Evolutionary conservation across 495 filamentous ascomycete species (phyloP).

Genomic region (Glarea lozoyensis): DNA sequence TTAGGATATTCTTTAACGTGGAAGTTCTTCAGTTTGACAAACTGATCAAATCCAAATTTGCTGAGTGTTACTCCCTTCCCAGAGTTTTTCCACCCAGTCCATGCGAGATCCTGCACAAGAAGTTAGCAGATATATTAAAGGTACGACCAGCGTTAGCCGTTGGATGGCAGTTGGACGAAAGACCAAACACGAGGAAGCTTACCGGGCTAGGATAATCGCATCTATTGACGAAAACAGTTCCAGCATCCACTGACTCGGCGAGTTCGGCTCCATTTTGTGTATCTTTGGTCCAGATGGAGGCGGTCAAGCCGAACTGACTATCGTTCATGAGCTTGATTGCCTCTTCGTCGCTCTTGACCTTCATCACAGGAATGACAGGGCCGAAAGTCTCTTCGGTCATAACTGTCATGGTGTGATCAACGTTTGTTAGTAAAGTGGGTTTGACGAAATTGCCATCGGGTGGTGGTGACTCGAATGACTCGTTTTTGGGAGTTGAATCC

Average conservation of each 20-base stretch:
- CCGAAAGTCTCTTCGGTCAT: slow-evolving; percentile 98
- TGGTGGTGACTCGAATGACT: slow-evolving; percentile 59
- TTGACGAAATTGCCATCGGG: slow-evolving; percentile 74
- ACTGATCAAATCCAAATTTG: slow-evolving; percentile 86
- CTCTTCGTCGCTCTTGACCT: slow-evolving; percentile 74
- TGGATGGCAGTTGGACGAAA: neutral
- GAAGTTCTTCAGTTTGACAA: slow-evolving; percentile 91
- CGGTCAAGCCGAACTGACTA: slow-evolving; percentile 86
- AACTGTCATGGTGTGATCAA: slow-evolving; percentile 76
- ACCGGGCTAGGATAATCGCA: slow-evolving; percentile 89
- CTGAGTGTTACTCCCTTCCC: slow-evolving; percentile 86
- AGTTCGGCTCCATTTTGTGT: slow-evolving; percentile 65
- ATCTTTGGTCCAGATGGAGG: slow-evolving; percentile 98
- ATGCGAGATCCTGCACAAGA: slow-evolving; percentile 72
- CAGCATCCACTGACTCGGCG: slow-evolving; percentile 76
- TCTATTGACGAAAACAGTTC: slow-evolving; percentile 94
- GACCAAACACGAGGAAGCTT: slow-evolving; percentile 31
- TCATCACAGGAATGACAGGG: slow-evolving; percentile 90
- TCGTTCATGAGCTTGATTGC: slow-evolving; percentile 89
- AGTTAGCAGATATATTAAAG: too few relatives aligned
- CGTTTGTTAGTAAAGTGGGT: slow-evolving; percentile 74
- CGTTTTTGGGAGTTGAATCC: slow-evolving; percentile 74
- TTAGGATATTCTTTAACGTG: slow-evolving; percentile 87
- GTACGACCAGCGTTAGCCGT: too few relatives aligned
- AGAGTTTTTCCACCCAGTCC: slow-evolving; percentile 97